These are phyloP conservation scores for Alternaria sp. DNA, from an alignment of 2,329 filamentous ascomycete species.

Conservation along the genomic window DNA sequence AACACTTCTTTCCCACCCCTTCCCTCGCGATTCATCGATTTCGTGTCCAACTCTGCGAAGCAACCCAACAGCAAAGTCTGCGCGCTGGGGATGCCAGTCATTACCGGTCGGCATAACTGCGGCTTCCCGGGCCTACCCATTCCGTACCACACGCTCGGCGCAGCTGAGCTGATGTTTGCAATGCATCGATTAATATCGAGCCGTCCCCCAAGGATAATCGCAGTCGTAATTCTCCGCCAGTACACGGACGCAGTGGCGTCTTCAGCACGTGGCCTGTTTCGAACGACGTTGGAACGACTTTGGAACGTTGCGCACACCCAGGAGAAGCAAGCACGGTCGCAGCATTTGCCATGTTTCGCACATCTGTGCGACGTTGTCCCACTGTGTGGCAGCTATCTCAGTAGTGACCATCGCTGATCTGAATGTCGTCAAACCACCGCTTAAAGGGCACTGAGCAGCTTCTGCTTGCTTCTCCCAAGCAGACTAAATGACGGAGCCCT, in stretches of 20 bases:
- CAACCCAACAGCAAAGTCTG: slow-evolving; percentile 1
- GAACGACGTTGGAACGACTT: not conserved
- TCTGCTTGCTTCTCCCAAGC: not conserved
- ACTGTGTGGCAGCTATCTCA: slow-evolving; percentile 4
- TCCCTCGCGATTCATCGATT: not conserved
- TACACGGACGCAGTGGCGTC: not conserved
- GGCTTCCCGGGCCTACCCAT: not conserved
- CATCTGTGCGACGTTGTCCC: not conserved
- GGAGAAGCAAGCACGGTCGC: not conserved
- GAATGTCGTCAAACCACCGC: slow-evolving; percentile 4
- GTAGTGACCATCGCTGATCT: not conserved
- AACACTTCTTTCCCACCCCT: not conserved
- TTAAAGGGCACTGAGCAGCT: not conserved
- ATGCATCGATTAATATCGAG: slow-evolving; percentile 9
- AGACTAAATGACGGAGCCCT: slow-evolving; percentile 2
- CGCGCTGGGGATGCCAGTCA: slow-evolving; percentile 1
- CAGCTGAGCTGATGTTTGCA: not conserved
- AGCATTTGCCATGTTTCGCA: not conserved
- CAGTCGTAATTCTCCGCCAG: slow-evolving; percentile 12
- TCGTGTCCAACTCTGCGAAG: not conserved
- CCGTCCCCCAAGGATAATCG: not conserved
- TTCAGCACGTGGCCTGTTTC: not conserved
- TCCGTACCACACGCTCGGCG: not conserved
- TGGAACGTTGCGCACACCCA: not conserved
- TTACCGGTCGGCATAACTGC: slow-evolving; percentile 5